Evolutionary conservation across 192 early-diverging fungal genomes (phyloP).

Genomic region (Gonapodya sp.): DNA sequence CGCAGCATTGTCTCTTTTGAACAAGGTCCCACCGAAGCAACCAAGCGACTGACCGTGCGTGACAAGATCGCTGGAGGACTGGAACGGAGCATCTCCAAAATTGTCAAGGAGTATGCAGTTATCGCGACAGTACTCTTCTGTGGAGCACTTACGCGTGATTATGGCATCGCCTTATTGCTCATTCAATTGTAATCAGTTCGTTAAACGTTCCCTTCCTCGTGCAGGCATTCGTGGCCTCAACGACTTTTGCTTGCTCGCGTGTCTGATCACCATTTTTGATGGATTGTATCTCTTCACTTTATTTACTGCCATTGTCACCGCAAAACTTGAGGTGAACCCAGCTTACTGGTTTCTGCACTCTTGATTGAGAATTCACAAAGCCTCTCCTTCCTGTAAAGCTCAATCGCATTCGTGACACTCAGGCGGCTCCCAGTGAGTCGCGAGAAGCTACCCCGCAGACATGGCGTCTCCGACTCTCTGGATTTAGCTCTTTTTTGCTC

Average conservation of each 20-base stretch:
- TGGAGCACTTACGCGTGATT: conserved; percentile 59
- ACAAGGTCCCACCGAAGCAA: not conserved
- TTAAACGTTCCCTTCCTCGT: conserved; percentile 15
- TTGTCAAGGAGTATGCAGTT: conserved; percentile 70
- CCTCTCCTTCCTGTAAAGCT: not conserved
- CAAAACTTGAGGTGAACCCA: conserved; percentile 70
- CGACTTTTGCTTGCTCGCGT: conserved; percentile 74
- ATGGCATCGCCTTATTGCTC: conserved; percentile 24
- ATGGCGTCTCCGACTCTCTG: not conserved
- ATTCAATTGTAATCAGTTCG: not conserved
- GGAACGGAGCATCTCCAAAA: conserved; percentile 42
- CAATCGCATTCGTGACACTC: not conserved
- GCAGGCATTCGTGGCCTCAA: conserved; percentile 38
- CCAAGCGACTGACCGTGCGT: conserved; percentile 27
- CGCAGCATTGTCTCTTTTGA: conserved; percentile 50
- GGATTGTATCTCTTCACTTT: conserved; percentile 72
- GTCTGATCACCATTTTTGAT: conserved; percentile 74
- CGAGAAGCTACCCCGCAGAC: not conserved
- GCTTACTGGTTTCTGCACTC: conserved; percentile 17
- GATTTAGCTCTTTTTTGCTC: not conserved
- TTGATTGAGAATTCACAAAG: conserved; percentile 19
- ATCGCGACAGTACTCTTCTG: conserved; percentile 70
- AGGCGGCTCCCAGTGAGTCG: not conserved
- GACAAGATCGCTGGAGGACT: conserved; percentile 57
- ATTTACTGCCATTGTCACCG: conserved; percentile 72